Evolutionary conservation across 2,329 filamentous ascomycete genomes (phyloP).

Genomic region (Pseudonectria buxi): DNA sequence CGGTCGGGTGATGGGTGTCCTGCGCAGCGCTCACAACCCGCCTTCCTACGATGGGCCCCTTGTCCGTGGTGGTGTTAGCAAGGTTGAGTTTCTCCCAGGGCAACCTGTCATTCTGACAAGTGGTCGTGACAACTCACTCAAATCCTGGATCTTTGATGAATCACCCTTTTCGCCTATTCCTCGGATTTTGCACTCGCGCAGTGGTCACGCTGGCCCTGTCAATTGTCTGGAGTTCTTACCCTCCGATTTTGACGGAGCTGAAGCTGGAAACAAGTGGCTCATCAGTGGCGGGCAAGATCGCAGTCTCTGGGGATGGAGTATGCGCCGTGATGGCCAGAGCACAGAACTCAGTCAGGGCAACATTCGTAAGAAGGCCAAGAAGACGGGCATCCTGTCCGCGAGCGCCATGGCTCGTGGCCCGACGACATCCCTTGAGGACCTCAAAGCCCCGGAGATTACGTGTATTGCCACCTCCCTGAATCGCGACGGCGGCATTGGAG

Average conservation of each 20-base stretch:
- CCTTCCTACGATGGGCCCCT: constrained; percentile 47
- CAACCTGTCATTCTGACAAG: constrained; percentile 88
- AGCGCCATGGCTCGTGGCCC: constrained; percentile 51
- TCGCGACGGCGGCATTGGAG: constrained; percentile 87
- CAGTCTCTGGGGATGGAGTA: constrained; percentile 93
- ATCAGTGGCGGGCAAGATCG: constrained; percentile 83
- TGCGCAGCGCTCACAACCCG: constrained; percentile 82
- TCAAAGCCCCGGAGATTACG: constrained; percentile 89
- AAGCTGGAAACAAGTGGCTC: constrained; percentile 87
- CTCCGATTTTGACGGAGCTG: constrained; percentile 80
- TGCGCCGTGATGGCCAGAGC: constrained; percentile 90
- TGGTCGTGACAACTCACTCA: constrained; percentile 86
- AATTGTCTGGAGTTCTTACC: constrained; percentile 80
- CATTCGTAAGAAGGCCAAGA: constrained; percentile 83
- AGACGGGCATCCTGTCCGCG: constrained; percentile 63
- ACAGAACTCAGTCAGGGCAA: constrained; percentile 88
- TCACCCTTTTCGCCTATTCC: constrained; percentile 83
- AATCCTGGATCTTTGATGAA: constrained; percentile 95
- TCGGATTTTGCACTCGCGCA: constrained; percentile 75
- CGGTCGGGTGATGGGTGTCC: constrained; percentile 75
- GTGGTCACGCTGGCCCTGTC: constrained; percentile 82
- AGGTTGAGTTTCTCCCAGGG: constrained; percentile 79
- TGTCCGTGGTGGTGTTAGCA: constrained; percentile 74
- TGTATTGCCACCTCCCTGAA: constrained; percentile 89
- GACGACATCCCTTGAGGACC: constrained; percentile 59